Base-by-base conservation (phyloP, 208 protist genomes). In the Naegleria gruberi region DNA sequence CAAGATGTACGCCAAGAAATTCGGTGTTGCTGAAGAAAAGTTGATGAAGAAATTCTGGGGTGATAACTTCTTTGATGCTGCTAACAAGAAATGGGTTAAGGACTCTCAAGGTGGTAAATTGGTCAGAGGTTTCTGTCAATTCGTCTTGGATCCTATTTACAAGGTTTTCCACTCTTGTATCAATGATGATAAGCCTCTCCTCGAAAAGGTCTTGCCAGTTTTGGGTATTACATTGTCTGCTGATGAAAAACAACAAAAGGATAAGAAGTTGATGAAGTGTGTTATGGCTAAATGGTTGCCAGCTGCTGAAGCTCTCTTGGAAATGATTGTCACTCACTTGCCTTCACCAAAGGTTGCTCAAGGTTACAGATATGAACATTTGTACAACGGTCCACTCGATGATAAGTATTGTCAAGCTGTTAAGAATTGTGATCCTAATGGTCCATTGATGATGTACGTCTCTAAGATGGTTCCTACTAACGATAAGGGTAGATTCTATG, bases 381-480 rank as follows among this genome's bases (percentile, higher is more conserved):
- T 99, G 23, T 99, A 99, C 96, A 98, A 97, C 73, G 98, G 98
- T 90, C 98, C 97, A 82, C 40, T 95, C 4, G 97, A 99, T 84
- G 98, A 99, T 93, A 95, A 90, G 89, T 96, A 94, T 93, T 97
- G 93, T 87, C 93, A 92, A 37, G 96, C 94, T 87, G 98, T 99
- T 90, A 91, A 93, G 43, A 95, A 97, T 51, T 99, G 98, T 91
- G 94, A 98, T 93, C 96, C 96, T 51, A 95, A 97, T 0, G 98
- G 96, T 55, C 98, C 98, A 44, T 94, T 99, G 34, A 97, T 99
- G 94, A 92, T 99, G 93, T 99, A 99, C 95, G 96, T 99, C 90
- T 99, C 97, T 92, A 99, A 99, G 97, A 99, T 99, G 98, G 97
- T 99, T 87, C 99, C 99, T 65, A 98, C 98, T 37, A 92, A 94